Evolutionary conservation across 1,139 yeast genomes (phyloP), one percentile per base, ranked within the genome.

Genomic region (Nakaseomyces delphensis): DNA sequence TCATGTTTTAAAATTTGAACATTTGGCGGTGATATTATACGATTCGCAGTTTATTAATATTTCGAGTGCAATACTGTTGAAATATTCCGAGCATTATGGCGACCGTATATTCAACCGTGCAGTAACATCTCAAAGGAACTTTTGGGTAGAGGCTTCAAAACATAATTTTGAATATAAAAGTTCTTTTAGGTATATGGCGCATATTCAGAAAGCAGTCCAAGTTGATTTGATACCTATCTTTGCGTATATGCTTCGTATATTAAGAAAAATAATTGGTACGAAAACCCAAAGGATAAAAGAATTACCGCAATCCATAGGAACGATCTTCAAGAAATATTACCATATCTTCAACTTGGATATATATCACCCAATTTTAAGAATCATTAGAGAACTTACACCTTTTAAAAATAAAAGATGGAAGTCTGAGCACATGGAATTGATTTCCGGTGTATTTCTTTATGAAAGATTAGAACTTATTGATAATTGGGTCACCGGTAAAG

Each of bases 351-450:
- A 83, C 54, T 60, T 67, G 13, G 70, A 73, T n/a, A 62, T 87
- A 23, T 79, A 83, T 63, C 68, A 67, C 36, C 87, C 94, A 2
- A 78, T 84, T 3, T 67, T 89, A 51, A 81, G 79, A 54, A 73
- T 80, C 1, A 68, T 89, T 47, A 87, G 85, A 59, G 81, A 85
- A 48, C 71, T 87, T 41, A 79, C 89, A 0, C 96, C 97, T 0
- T 86, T 82, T 61, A 89, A 85, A 53, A 96, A 96, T 15, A 77
- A 94, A 47, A 87, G 89, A 61, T 91, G 99, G 99, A 81, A 87
- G 53, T 76, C 87, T 11, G 75, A 79, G 50, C 93, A 91, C 59
- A 91, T 93, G 97, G 96, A 87, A 53, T 67, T 91, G 44, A 85
- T 93, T 6, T 86, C 96, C 0, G 79, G 84, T 48, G 87, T 91